These are phyloP conservation scores for Cetraspora pellucida DNA, from an alignment of 192 early-diverging fungal genomes.

Conservation along the genomic window DNA sequence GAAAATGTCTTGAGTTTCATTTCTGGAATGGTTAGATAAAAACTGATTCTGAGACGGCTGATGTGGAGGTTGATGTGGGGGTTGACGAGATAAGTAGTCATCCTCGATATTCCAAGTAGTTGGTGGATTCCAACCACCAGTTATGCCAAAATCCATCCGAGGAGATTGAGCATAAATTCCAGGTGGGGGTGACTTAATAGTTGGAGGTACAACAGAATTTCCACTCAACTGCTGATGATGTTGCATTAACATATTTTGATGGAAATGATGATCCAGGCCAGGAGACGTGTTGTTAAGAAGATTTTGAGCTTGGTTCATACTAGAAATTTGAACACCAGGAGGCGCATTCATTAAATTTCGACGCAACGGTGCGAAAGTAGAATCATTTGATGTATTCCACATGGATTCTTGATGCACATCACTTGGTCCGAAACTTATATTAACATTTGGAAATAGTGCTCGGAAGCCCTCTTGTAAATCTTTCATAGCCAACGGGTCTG, in stretches of 20 bases:
- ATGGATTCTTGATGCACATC: slow-evolving; percentile 28
- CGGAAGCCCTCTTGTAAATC: slow-evolving; percentile 59
- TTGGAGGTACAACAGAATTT: slow-evolving; percentile 21
- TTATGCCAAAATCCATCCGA: slow-evolving; percentile 25
- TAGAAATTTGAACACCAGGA: slow-evolving; percentile 33
- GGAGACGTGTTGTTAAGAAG: neutral
- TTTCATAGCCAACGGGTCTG: slow-evolving; percentile 41
- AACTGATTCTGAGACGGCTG: slow-evolving; percentile 35
- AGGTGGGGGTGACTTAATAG: slow-evolving; percentile 50
- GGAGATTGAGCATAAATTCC: slow-evolving; percentile 41
- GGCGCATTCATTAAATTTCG: slow-evolving; percentile 30
- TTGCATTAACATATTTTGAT: slow-evolving; percentile 33
- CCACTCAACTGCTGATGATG: slow-evolving; percentile 9
- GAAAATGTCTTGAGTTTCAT: slow-evolving; percentile 60
- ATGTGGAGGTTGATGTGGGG: slow-evolving; percentile 24
- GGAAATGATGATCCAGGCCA: slow-evolving; percentile 26
- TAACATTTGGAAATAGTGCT: slow-evolving; percentile 63
- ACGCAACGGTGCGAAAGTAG: slow-evolving; percentile 31
- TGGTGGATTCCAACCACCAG: slow-evolving; percentile 29
- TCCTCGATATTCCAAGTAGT: slow-evolving; percentile 31
- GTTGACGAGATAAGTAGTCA: slow-evolving; percentile 16
- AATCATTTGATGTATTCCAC: slow-evolving; percentile 35
- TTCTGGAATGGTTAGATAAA: slow-evolving; percentile 27
- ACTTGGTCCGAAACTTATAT: slow-evolving; percentile 56
- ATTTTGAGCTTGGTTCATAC: slow-evolving; percentile 27